phyloP scores from a whole-genome alignment of 164 flowering plant genomes.

The Aristolochia californica region DNA sequence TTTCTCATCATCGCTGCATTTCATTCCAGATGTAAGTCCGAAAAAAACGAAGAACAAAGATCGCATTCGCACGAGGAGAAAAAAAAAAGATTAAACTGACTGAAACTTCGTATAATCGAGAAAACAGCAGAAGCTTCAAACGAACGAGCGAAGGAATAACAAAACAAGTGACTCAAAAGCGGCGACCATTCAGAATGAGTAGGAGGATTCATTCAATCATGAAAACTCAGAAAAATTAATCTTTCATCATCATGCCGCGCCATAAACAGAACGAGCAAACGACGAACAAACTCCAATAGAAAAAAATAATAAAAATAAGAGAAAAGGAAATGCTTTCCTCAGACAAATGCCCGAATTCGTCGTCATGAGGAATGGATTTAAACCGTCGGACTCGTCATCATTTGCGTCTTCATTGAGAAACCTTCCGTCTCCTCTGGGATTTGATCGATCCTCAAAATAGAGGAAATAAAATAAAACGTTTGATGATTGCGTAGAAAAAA shows the following conservation, averaged over 20 bases:
- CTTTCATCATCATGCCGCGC: conserved; percentile 23
- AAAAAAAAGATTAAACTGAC: not conserved
- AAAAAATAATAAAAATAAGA: not conserved
- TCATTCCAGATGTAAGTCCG: no score
- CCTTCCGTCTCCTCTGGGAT: not conserved
- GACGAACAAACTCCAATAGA: not conserved
- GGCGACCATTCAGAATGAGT: conserved; percentile 33
- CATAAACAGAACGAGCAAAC: not conserved
- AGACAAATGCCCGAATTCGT: conserved; percentile 61
- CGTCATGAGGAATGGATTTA: conserved; percentile 29
- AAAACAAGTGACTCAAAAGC: no score
- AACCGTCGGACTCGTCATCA: conserved; percentile 53
- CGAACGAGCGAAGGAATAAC: not conserved
- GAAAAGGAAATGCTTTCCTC: conserved; percentile 15
- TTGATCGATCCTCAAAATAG: not conserved
- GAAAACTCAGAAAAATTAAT: not conserved
- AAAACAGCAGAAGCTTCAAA: not conserved
- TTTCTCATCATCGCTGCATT: conserved; percentile 42
- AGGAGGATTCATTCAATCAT: conserved; percentile 24
- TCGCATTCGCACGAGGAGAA: not conserved
- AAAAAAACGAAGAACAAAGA: not conserved
- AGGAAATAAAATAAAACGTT: not conserved
- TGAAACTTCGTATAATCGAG: no score
- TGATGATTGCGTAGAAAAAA: not conserved
- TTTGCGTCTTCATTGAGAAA: conserved; percentile 41